Evolutionary conservation across 176 grass and related monocot species (phyloP).

Genomic region (Oryza coarctata): DNA sequence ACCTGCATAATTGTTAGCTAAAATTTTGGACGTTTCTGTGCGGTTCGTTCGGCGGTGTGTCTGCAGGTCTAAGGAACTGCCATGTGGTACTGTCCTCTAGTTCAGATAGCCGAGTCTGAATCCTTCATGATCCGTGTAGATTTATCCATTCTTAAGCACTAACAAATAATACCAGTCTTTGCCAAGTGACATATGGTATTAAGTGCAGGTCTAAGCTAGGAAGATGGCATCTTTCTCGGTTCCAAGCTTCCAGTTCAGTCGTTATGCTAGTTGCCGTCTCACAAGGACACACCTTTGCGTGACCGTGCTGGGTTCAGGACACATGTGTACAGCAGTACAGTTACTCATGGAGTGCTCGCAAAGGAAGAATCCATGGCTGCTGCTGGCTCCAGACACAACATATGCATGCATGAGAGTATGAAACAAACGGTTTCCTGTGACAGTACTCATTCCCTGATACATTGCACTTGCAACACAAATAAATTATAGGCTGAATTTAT

Average conservation of each 20-base stretch:
- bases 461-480: too few species aligned
- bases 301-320: neutral
- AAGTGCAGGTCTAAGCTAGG: too few species aligned
- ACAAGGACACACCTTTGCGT: slow-evolving; percentile 26
- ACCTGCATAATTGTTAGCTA: neutral
- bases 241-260: neutral
- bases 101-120: too few species aligned
- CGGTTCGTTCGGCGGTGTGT: neutral
- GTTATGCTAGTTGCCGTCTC: neutral
- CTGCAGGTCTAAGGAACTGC: neutral
- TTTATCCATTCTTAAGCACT: neutral
- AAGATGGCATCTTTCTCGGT: neutral
- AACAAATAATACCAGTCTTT: too few species aligned
- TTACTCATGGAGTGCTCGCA: slow-evolving; percentile 4
- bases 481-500: too few species aligned
- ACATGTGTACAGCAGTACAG: neutral
- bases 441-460: neutral
- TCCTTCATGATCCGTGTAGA: too few species aligned
- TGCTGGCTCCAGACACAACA: neutral
- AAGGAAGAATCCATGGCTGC: neutral
- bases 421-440: neutral
- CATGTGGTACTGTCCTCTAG: neutral
- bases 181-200: too few species aligned
- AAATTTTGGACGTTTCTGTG: neutral
- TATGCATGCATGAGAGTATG: neutral